Conservation (phyloP, 441 rosid genomes). For the Gossypium gossypioides region DNA sequence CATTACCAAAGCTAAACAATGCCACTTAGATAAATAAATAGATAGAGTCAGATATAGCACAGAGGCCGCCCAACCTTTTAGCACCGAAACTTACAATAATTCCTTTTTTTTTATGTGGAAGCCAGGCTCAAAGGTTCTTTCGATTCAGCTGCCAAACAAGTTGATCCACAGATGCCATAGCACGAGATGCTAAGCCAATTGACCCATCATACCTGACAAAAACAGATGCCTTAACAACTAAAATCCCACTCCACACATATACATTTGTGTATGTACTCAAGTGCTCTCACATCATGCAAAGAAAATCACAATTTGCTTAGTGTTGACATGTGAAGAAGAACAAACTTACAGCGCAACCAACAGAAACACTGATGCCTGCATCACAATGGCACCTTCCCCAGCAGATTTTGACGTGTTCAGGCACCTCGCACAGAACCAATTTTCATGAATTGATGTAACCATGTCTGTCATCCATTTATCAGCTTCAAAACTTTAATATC, state of each 20-base stretch:
- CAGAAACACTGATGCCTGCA: conserved; percentile 55
- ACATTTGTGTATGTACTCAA: background rate
- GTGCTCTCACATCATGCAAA: background rate
- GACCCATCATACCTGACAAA: conserved; percentile 69
- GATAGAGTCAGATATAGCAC: background rate
- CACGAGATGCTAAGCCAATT: conserved; percentile 60
- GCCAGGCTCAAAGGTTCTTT: conserved; percentile 36
- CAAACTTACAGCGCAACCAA: conserved; percentile 63
- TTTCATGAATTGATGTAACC: conserved; percentile 65
- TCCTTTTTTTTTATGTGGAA: background rate
- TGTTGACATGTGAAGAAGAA: background rate
- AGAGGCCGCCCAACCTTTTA: background rate
- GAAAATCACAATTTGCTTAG: background rate
- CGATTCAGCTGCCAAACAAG: conserved; percentile 47
- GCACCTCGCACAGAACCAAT: conserved; percentile 77
- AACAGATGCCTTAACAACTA: background rate
- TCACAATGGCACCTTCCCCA: conserved; percentile 75
- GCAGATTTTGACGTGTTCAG: conserved; percentile 46
- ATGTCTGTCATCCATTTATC: conserved; percentile 37
- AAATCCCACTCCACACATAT: background rate
- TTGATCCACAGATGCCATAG: conserved; percentile 66
- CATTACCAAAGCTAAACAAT: background rate
- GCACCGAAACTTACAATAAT: background rate
- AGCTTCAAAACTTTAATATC: conserved; percentile 7
- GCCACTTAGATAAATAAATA: background rate